Base-by-base conservation (phyloP, 495 filamentous ascomycete species). In the Schizothecium vesticola region DNA sequence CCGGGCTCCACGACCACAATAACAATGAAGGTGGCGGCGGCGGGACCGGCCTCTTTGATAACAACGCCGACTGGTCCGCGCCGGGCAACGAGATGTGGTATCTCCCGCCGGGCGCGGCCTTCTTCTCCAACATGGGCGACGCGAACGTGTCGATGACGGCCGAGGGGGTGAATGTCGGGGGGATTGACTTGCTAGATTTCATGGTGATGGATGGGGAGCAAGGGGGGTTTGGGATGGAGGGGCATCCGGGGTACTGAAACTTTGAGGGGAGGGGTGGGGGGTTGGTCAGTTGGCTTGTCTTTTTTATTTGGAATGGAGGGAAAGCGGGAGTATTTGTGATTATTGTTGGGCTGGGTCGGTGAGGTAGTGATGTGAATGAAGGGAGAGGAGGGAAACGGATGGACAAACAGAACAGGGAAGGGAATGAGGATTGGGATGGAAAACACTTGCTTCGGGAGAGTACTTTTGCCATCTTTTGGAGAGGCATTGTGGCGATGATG, bases 111-210 rank as follows among this genome's bases (percentile, higher is more conserved):
- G 85, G 84, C 1, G 77, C 83, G 21, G 85, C 81, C 13, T 80
- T 86, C 36, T 87, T 85, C 73, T 82, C 85, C 67, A 86, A 82
- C 69, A 76, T 85, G 56, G 84, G 84, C 69, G 82, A 82, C 64
- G 74, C 75, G 23, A 76, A 71, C 5, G 84, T 86, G 25, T 84
- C 84, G 43, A 86, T 86, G 82, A 86, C 84, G 33, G 84, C 85
- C 8, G 84, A 87, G 74, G 85, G 85, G 36, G 85, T 87, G 33
- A 87, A 84, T 69, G 81, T 86, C 0, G 83, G 82, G 51, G 85
- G 85, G 3, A 72, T 87, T 10, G 85, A 87, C 64, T 63, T 87
- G 71, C 78, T 87, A 7, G 85, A 87, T 68, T 87, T 82, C 67
- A 86, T 87, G 84, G 82, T 82, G 0, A 82, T 86, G 79, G 85